Evolutionary conservation across 108 stramenopile genomes (phyloP).

Genomic region (Fistulifera solaris): DNA sequence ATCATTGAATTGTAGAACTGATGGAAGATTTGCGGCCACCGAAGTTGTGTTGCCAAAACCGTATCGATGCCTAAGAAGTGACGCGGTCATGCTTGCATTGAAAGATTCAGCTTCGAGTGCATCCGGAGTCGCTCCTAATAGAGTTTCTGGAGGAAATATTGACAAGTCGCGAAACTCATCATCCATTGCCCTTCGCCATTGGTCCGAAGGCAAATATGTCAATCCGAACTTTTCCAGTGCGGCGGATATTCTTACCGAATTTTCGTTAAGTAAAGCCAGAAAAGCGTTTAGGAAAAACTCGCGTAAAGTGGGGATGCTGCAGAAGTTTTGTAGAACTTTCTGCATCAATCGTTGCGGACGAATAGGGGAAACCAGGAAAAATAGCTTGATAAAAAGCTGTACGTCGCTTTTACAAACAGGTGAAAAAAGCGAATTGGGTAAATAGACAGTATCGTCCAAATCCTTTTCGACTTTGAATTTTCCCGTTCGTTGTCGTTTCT

Average conservation of each 20-base stretch:
- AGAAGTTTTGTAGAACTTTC: conserved; percentile 70
- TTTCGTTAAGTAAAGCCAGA: conserved; percentile 48
- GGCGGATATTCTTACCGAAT: conserved; percentile 25
- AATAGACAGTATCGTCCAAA: conserved; percentile 33
- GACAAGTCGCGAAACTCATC: conserved; percentile 10
- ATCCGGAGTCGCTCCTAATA: conserved; percentile 72
- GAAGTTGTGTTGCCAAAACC: conserved; percentile 40
- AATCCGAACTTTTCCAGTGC: conserved; percentile 17
- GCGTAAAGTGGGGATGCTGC: conserved; percentile 29
- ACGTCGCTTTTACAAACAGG: conserved; percentile 44
- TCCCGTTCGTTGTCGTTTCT: conserved; percentile 25
- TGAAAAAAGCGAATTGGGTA: conserved; percentile 20
- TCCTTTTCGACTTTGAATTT: conserved; percentile 55
- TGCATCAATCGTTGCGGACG: conserved; percentile 68
- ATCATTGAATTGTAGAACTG: conserved; percentile 39
- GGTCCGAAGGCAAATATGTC: conserved; percentile 7
- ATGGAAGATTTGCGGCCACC: conserved; percentile 72
- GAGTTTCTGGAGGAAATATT: conserved; percentile 58
- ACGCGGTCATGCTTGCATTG: conserved; percentile 12
- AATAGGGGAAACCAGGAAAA: conserved; percentile 71
- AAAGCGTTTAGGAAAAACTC: conserved; percentile 28
- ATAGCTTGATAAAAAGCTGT: conserved; percentile 40
- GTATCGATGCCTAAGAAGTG: conserved; percentile 36
- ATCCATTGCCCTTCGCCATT: conserved; percentile 24
- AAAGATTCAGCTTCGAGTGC: conserved; percentile 22